These are phyloP conservation scores for Phoma sp. DNA, from an alignment of 2,329 filamentous ascomycete genomes.

Conservation along the genomic window DNA sequence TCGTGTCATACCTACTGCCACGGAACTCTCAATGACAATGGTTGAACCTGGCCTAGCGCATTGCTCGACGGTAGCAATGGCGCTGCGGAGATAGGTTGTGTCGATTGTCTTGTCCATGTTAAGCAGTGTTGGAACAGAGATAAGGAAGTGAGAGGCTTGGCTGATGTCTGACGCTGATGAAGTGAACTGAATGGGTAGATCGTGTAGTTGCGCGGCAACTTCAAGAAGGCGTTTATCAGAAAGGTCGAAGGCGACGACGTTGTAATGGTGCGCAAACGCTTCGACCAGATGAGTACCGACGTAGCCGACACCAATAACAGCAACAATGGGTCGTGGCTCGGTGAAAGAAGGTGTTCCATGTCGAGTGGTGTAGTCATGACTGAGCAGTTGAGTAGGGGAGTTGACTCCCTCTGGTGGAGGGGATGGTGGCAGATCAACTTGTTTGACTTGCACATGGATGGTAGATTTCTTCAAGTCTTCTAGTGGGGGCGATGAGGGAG, in stretches of 20 bases:
- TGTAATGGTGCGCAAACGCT: background rate
- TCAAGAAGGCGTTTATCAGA: background rate
- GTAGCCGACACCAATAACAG: too few species aligned
- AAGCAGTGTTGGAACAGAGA: conserved; percentile 61
- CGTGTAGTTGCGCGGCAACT: background rate
- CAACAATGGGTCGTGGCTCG: too few species aligned
- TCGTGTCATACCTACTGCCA: conserved; percentile 63
- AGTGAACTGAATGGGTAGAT: background rate
- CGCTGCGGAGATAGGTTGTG: conserved; percentile 55
- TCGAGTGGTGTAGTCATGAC: too few species aligned
- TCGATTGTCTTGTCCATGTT: conserved; percentile 57
- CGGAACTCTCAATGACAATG: conserved; percentile 62
- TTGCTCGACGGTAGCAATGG: conserved; percentile 51
- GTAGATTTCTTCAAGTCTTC: too few species aligned
- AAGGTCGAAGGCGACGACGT: conserved; percentile 50
- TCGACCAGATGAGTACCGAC: too few species aligned
- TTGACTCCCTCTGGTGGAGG: too few species aligned
- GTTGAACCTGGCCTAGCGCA: conserved; percentile 55
- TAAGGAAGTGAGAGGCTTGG: conserved; percentile 59
- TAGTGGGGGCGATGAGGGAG: too few species aligned
- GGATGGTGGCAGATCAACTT: too few species aligned
- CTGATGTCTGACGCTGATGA: conserved; percentile 47
- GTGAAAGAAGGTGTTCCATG: too few species aligned
- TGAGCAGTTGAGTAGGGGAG: too few species aligned
- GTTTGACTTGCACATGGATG: too few species aligned